Evolutionary conservation across 2,329 filamentous ascomycete genomes (phyloP), one percentile per base, ranked within the genome.

Genomic region (Diaporthe amygdali): DNA sequence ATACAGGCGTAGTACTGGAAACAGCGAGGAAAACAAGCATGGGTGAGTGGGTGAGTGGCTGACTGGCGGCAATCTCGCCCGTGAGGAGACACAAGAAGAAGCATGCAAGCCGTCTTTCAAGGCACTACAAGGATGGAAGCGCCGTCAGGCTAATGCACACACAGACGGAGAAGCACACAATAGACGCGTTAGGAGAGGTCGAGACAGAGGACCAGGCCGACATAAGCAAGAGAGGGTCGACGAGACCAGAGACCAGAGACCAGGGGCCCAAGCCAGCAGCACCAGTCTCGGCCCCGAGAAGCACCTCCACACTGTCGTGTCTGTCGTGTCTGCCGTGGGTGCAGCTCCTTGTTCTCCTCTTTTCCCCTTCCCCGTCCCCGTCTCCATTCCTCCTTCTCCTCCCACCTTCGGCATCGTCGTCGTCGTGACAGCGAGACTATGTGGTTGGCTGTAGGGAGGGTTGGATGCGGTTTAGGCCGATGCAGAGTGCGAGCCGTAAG

Each of bases 401-500:
- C 17, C 47, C 17, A 25, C 30, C 46, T 20, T 52, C 20, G 32
- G 37, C 49, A 67, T 44, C 12, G 49, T 68, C 66, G 66, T 61
- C 47, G 49, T 52, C 63, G 52, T 15, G 66, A 37, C 66, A 39
- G 47, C 47, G 61, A 63, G 39, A 22, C 56, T 34, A 54, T 30
- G 69, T 56, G 61, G 52, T 47, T 71, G 69, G 44, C 44, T 63
- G 67, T 47, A 22, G 46, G 6, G n/a, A 27, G 12, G 46, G 46
- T 30, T 22, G 30, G 30, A 55, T 30, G 30, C 39, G 56, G 66
- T 54, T 27, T 59, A 70, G 56, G 46, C 41, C 37, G 59, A 54
- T 66, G 70, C 59, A 72, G 59, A 47, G 46, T 61, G 51, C 47
- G 67, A 30, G 59, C 59, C 59, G 27, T 70, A 72, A 72, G 70